A percentile compares a stretch with the other conserved stretches of the same genome.
Conservation (phyloP, 2,329 filamentous ascomycete genomes). For the Trichoderma sp. region DNA sequence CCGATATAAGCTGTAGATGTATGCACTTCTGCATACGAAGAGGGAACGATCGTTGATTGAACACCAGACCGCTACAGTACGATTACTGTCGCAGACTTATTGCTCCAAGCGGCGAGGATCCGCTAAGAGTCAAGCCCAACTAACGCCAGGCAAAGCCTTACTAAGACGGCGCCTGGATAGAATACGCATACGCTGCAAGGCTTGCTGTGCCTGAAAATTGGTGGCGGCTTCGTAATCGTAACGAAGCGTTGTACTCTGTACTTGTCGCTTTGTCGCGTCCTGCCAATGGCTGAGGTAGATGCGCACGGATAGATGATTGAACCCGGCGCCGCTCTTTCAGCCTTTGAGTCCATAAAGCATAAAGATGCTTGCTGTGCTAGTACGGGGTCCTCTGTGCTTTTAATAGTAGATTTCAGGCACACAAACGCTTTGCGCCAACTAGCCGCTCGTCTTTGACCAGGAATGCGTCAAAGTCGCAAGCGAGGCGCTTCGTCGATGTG, state of each 20-base stretch:
- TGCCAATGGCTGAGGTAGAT: neutral
- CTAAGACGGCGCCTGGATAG: neutral
- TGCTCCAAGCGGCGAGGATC: neutral
- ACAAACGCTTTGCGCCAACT: neutral
- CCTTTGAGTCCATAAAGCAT: neutral
- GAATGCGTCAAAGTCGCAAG: constrained; percentile 9
- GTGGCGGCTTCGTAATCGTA: constrained; percentile 10
- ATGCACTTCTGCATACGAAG: too few relatives aligned
- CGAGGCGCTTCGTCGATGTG: constrained; percentile 10
- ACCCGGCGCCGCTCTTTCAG: constrained; percentile 5
- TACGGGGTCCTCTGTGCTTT: neutral
- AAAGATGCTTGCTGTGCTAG: neutral
- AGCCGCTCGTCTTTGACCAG: neutral
- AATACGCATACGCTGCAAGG: neutral
- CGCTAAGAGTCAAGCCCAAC: neutral
- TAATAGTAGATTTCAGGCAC: neutral
- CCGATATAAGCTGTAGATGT: neutral
- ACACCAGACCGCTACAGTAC: neutral
- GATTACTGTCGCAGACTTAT: neutral
- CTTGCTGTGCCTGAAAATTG: neutral
- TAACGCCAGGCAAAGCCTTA: neutral
- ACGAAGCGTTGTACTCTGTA: neutral
- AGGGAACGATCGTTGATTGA: too few relatives aligned
- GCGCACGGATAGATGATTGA: neutral
- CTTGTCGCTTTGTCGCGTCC: neutral